Base-by-base conservation (phyloP, 1,284 basidiomycete genomes). In the Coniferiporia weirii region DNA sequence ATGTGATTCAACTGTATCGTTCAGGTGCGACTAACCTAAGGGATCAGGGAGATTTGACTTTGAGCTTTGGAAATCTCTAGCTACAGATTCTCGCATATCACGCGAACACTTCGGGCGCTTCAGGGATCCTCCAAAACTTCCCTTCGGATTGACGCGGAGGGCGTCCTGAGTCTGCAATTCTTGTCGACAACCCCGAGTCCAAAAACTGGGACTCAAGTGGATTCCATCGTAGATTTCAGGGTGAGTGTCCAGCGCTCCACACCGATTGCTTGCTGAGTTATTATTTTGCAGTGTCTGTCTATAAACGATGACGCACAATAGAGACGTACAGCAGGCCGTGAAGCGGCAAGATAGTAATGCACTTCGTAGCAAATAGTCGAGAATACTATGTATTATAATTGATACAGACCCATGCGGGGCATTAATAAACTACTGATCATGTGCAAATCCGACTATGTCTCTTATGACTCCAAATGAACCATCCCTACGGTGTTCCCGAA, bases 61-160 rank as follows among this genome's bases (percentile, higher is more conserved):
- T 4, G 4, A 51, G 13, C 13, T 9, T 40, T 7, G 9, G 38
- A 40, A 40, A 12, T 60, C 17, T 46, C n/a, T 22, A 95, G 93
- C 67, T 97, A 96, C 72, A 84, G 86, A 38, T 88, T 91, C 61
- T 72, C 76, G 19, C 88, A 92, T 65, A 85, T 97, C 57, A 71
- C 79, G 3, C 79, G 84, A 46, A 83, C 89, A 2, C 70, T 85
- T 48, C 80, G 85, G 1, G 92, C 93, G 1, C 73, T 96, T 54
- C 84, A 90, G 64, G 84, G 77, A 56, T 93, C 91, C 0, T 83
- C 85, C 34, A 95, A 95, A 70, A 90, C 93, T 1, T 95, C 91
- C 0, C 70, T 97, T 48, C 81, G 93, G 47, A 92, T 95, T 34
- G 89, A 94, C 64, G 76, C 80, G 17, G 81, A 84, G 54, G 94